These are phyloP conservation scores for Sarcomyxa edulis DNA, from an alignment of 768 basidiomycete species.

Conservation along the genomic window DNA sequence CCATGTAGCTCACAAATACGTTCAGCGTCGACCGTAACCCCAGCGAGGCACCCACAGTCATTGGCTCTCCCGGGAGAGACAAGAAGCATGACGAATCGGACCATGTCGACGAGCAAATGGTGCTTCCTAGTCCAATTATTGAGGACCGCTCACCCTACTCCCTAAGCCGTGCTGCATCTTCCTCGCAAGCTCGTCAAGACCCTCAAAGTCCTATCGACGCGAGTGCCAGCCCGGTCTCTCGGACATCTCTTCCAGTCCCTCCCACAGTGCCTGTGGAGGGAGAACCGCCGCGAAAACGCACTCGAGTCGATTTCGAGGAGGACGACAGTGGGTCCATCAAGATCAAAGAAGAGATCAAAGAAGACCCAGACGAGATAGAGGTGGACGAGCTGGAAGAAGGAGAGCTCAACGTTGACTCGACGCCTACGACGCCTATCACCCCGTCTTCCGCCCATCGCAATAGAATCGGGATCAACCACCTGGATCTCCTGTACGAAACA, in stretches of 20 bases:
- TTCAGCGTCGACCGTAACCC: background rate
- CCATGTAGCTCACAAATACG: background rate
- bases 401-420: background rate
- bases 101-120: no score
- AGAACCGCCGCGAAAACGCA: background rate
- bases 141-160: background rate
- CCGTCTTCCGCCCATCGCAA: slow-evolving; percentile 8
- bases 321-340: background rate
- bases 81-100: background rate
- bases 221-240: no score
- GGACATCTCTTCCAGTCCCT: no score
- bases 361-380: background rate
- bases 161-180: background rate
- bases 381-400: background rate
- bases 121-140: background rate
- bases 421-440: background rate
- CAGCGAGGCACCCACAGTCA: slow-evolving; percentile 2
- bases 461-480: slow-evolving; percentile 25
- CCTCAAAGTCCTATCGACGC: background rate
- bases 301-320: background rate
- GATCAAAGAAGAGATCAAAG: background rate
- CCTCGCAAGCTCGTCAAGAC: background rate
- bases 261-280: no score
- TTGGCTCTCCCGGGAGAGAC: background rate
- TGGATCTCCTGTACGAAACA: slow-evolving; percentile 24